Base-by-base conservation (phyloP, 2,329 filamentous ascomycete species). In the Aspergillus thermomutatus region DNA sequence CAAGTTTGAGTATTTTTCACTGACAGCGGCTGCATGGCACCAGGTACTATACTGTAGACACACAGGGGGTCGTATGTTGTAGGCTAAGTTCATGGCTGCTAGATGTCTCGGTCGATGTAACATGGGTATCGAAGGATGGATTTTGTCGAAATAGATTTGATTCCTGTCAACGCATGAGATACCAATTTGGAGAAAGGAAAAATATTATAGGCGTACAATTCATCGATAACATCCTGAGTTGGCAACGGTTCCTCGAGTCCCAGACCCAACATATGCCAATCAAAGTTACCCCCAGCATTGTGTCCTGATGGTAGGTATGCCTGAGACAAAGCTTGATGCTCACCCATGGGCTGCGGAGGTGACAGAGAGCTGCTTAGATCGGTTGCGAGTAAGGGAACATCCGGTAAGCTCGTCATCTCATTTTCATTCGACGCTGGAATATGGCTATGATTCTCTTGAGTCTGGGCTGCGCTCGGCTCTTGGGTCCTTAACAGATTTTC, bases 11-110 rank as follows among this genome's bases (percentile, higher is more conserved):
- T 90, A 97, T 69, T 92, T 94, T 57, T 96, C 91, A 3, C 85
- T 87, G 46, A 92, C 83, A 4, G 90, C 88, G 60, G 91, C 92
- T n/a, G 93, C 92, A 67, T 92, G 78, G n/a, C 88, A 90, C 93
- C 93, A 97, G 81, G 97, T 95, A 54, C 90, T 91, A 75, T 99
- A 99, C 64, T 94, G 87, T 50, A 99, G 77, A 62, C 89, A 91
- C 28, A 96, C 86, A 0, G 93, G 91, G 1, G 94, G 93, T 26
- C 93, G 86, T 78, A 92, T 87, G 60, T 87, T 87, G 19, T 91
- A 91, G n/a, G 91, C 85, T 74, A 97, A 81, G 68, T 93, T 91
- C 87, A 97, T 91, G 31, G 91, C 90, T 21, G 92, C 89, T 57
- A 94, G 80, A 71, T 94, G 97, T 52, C 93, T 86, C 58, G 88